Percentiles rank a stretch among this genome's conserved stretches.
Conservation (phyloP, 306 rosid genomes). For the Rosa multiflora region DNA sequence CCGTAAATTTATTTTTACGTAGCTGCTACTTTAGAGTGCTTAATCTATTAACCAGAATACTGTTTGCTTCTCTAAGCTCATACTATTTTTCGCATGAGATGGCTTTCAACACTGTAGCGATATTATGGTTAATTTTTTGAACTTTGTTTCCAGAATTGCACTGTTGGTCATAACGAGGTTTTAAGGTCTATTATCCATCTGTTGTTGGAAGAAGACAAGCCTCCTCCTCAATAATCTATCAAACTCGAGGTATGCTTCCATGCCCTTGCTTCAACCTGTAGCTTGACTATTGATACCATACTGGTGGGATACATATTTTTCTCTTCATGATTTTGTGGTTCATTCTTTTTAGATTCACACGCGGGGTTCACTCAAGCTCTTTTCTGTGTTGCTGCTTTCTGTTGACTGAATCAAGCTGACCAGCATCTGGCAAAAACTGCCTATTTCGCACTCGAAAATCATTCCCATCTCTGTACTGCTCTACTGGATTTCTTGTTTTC, state of each 20-base stretch:
- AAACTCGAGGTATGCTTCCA: neutral
- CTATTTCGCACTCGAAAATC: neutral
- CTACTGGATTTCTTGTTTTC: neutral
- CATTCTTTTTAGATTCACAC: neutral
- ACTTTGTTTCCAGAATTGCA: slow-evolving; percentile 43
- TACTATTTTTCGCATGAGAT: slow-evolving; percentile 5
- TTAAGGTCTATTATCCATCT: slow-evolving; percentile 74
- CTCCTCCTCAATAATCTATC: slow-evolving; percentile 22
- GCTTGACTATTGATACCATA: neutral
- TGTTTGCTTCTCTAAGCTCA: neutral
- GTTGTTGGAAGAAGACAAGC: slow-evolving; percentile 80
- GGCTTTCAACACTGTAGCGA: slow-evolving; percentile 20
- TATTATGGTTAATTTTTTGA: neutral
- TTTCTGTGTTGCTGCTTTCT: neutral
- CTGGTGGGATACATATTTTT: neutral
- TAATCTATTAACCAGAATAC: neutral
- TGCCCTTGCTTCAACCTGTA: neutral
- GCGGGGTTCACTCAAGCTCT: neutral
- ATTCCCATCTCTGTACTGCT: neutral
- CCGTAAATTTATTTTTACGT: neutral
- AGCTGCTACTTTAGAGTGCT: neutral
- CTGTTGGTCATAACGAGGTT: slow-evolving; percentile 60
- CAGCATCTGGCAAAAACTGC: neutral
- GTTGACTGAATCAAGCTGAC: slow-evolving; percentile 1
- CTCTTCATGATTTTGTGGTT: neutral